Base-by-base conservation (phyloP, 2,329 filamentous ascomycete species). In the Aspergillus pseudoterreus region DNA sequence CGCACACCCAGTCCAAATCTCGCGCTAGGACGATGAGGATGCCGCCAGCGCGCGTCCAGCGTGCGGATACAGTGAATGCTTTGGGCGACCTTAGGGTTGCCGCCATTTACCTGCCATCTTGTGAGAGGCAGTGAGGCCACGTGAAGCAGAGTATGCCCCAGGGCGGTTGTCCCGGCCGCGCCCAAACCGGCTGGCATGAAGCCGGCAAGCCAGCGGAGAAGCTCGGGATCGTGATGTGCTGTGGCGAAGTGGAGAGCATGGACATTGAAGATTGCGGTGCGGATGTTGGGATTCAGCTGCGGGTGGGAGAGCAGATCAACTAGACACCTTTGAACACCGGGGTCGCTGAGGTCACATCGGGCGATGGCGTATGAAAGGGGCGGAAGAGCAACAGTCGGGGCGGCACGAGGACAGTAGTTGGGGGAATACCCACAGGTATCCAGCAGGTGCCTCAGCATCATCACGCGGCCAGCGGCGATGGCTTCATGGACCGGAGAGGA, bases 401-500 rank as follows among this genome's bases (percentile, higher is more conserved):
- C 52, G 6, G 46, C 52, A 8, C 42, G 35, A 44, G 54, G 52
- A 30, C 43, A 35, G n/a, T 57, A 54, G 36, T 57, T 54, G 2
- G 45, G 54, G 8, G 48, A 57, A 39, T 57, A 44, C 2, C 39
- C 43, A 38, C 43, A 53, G 32, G 47, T 50, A 4, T 32, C 49
- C 14, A 57, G 52, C 21, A 57, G 49, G 32, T 57, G 48, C 4
- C 39, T 41, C 9, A 54, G 24, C 49, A 57, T 55, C 14, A 30
- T 5, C 21, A 44, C 42, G 9, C 49, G 36, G n/a, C 52, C 49
- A 12, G 41, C 45, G 21, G 42, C 14, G 17, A 57, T 47, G 33
- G 54, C 52, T 43, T 54, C 49, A 38, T 56, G 52, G 6, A 56
- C 36, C 12, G 52, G 54, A 8, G 54, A 54, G n/a, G 48, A 54